Evolutionary conservation across 352 stramenopile genomes (phyloP).

Genomic region (Phytophthora sp.): DNA sequence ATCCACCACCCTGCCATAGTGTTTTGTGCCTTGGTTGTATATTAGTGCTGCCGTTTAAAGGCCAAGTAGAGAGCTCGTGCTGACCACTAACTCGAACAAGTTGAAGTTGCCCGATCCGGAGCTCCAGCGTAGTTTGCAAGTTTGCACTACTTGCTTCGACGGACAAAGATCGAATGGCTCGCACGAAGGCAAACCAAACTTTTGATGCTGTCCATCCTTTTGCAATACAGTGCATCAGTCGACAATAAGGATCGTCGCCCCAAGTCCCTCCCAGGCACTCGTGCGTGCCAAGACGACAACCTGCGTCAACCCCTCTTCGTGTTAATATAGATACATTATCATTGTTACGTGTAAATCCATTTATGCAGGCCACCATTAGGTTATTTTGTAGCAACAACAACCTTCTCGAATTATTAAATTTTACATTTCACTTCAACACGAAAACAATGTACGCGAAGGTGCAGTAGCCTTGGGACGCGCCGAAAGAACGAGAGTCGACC

Average conservation of each 20-base stretch:
- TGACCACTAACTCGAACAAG: slow-evolving; percentile 9
- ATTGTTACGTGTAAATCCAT: background rate
- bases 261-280: background rate
- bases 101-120: slow-evolving; percentile 9
- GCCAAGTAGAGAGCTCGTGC: too few species aligned
- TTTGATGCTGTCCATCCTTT: slow-evolving; percentile 1
- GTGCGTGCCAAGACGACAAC: background rate
- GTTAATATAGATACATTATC: slow-evolving; percentile 9
- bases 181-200: background rate
- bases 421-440: background rate
- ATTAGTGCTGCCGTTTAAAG: too few species aligned
- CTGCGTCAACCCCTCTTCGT: slow-evolving; percentile 1
- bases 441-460: background rate
- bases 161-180: slow-evolving; percentile 21
- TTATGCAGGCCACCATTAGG: too few species aligned
- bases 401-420: too few species aligned
- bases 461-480: slow-evolving; percentile 20
- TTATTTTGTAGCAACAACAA: too few species aligned
- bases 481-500: slow-evolving; percentile 9
- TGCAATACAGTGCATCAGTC: background rate
- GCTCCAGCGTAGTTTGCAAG: background rate
- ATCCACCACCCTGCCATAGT: background rate
- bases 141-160: background rate
- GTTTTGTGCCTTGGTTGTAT: background rate
- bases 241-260: slow-evolving; percentile 12